Evolutionary conservation across 2,329 filamentous ascomycete genomes (phyloP), one percentile per base, ranked within the genome.

Genomic region (Colletotrichum acutatum): DNA sequence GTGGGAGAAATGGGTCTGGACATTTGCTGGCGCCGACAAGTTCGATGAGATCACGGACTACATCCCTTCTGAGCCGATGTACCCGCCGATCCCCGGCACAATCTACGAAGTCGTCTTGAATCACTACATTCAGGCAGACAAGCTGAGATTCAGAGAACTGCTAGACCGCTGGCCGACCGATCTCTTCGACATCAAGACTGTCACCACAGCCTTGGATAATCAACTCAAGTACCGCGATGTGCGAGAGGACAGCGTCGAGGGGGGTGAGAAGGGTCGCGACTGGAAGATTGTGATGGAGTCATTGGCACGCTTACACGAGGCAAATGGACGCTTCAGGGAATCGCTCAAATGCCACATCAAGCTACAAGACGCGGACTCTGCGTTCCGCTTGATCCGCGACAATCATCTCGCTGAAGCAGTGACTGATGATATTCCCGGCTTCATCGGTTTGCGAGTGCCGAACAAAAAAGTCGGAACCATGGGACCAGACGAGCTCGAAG

Each of bases 1-100:
- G 76, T 99, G 97, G 97, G 95, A 98, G 83, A 94, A 97, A 78
- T 98, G 96, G 95, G 93, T 97, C 5, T 97, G 94, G 90, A 92
- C 90, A 0, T 99, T 99, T 83, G 94, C 95, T 8, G 93, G 95
- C 53, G 93, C 94, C 2, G 90, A 94, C 75, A 95, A 92, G 78
- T 95, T 97, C 77, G 94, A 98, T 80, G 95, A 98, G 77, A 98
- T 99, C 74, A 93, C 94, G 5, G 89, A 93, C 46, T 92, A 93
- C 78, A 94, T 99, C 34, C 97, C 97, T 0, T 91, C 90, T 1
- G 89, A 92, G 66, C 90, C 91, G n/a, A 88, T 97, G 80, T 90
- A 90, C 32, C 95, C 95, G 8, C 92, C 94, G 0, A 87, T 99
- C 14, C 92, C 95, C 0, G 91, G 92, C 1, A 89, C 93, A 12